Percentiles rank a stretch among this genome's conserved stretches.
phyloP scores from a whole-genome alignment of 2,329 filamentous ascomycete genomes.

The Ceratocystis lukuohia region DNA sequence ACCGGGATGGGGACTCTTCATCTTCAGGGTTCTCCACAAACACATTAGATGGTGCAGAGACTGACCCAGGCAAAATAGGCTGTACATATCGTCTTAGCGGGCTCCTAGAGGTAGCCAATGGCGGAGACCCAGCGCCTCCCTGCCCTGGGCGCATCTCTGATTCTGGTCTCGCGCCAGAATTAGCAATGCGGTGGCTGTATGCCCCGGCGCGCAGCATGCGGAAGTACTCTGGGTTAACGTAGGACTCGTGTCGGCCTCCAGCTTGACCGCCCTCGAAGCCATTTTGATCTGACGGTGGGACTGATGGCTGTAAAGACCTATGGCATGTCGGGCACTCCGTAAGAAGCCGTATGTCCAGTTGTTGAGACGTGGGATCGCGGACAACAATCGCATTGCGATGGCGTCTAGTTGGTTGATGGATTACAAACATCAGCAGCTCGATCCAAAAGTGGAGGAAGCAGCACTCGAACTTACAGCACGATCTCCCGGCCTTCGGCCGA shows the following conservation, averaged over 20 bases:
- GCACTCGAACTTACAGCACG: slow-evolving; percentile 52
- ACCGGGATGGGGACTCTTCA: slow-evolving; percentile 21
- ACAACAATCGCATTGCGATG: slow-evolving; percentile 88
- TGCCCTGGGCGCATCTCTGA: slow-evolving; percentile 29
- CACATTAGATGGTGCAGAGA: slow-evolving; percentile 3
- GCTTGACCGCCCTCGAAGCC: slow-evolving; percentile 32
- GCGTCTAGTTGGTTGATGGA: slow-evolving; percentile 43
- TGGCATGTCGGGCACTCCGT: slow-evolving; percentile 86
- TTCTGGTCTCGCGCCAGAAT: slow-evolving; percentile 22
- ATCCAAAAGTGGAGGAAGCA: neutral
- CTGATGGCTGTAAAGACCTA: slow-evolving; percentile 45
- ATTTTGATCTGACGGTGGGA: slow-evolving; percentile 33
- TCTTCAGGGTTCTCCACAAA: neutral
- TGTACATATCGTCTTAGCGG: slow-evolving; percentile 5
- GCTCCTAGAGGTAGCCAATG: neutral
- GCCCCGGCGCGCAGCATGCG: slow-evolving; percentile 62
- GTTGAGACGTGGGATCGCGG: slow-evolving; percentile 70
- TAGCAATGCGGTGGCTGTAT: slow-evolving; percentile 21
- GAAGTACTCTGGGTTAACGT: slow-evolving; percentile 87
- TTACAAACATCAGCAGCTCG: neutral
- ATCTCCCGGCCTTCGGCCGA: slow-evolving; percentile 62
- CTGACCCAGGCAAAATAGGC: neutral
- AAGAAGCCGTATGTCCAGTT: slow-evolving; percentile 66
- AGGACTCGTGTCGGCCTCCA: slow-evolving; percentile 41
- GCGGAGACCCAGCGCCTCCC: neutral